Conservation (phyloP, 2,329 filamentous ascomycete genomes). For the Hypoxylon sp. region DNA sequence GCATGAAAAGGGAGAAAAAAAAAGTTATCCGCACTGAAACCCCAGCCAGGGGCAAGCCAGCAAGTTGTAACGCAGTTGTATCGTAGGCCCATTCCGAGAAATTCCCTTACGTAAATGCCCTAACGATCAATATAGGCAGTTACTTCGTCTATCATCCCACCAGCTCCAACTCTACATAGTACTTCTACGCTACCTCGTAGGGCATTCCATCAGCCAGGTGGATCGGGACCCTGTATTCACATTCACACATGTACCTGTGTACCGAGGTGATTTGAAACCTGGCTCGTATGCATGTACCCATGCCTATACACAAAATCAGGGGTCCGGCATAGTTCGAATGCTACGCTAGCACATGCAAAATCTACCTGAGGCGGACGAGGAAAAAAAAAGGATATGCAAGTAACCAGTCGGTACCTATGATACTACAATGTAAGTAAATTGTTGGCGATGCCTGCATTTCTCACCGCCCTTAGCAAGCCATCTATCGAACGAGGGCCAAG, state of each 20-base stretch:
- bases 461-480: constrained; percentile 33
- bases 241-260: not conserved
- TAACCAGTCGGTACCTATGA: not conserved
- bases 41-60: constrained; percentile 14
- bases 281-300: not conserved
- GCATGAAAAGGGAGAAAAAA: constrained; percentile 5
- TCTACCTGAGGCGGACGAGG: not conserved
- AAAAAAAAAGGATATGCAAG: constrained; percentile 5
- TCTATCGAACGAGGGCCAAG: constrained; percentile 7
- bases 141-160: constrained; percentile 4
- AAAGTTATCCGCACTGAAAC: constrained; percentile 23
- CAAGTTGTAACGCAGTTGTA: constrained; percentile 13
- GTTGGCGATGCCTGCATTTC: constrained; percentile 4
- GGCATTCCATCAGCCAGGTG: constrained; percentile 7
- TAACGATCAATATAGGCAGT: not conserved
- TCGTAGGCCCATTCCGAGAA: not conserved
- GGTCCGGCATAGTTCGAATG: constrained; percentile 7
- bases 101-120: constrained; percentile 4
- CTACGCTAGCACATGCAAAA: constrained; percentile 32
- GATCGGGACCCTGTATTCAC: not conserved
- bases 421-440: constrained; percentile 5
- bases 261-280: not conserved
- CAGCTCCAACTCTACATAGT: constrained; percentile 1
- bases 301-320: not conserved
- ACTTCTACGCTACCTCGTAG: not conserved